Percentiles rank a stretch among this genome's conserved stretches.
Conservation (phyloP, 2,329 filamentous ascomycete species). For the Myotisia sp. region DNA sequence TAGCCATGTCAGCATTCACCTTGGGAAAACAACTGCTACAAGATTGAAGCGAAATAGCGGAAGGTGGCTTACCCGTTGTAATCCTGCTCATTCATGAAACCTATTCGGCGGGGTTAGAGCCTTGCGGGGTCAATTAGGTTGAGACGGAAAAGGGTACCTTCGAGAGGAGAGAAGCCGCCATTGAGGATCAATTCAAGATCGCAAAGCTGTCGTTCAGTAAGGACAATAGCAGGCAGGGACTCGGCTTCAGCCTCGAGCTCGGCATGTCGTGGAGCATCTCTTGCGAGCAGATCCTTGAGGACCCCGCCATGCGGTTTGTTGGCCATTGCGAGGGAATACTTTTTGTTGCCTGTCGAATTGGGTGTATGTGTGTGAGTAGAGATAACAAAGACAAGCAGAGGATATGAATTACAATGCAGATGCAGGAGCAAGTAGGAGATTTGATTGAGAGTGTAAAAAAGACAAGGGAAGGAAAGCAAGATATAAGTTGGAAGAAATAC, state of each 20-base stretch:
- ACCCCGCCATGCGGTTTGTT: conserved; percentile 67
- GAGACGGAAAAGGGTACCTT: conserved; percentile 59
- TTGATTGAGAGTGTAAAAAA: background rate
- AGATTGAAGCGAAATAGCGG: background rate
- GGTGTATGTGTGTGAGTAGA: background rate
- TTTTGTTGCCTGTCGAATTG: too few relatives aligned
- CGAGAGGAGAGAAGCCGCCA: conserved; percentile 91
- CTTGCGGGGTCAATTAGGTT: background rate
- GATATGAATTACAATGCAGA: background rate
- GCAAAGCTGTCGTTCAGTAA: conserved; percentile 90
- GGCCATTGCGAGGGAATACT: conserved; percentile 29
- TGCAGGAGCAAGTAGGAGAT: background rate
- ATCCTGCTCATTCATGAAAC: conserved; percentile 93
- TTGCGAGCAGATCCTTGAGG: conserved; percentile 93
- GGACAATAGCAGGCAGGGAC: conserved; percentile 64
- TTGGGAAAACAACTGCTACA: conserved; percentile 8
- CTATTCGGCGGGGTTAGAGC: too few relatives aligned
- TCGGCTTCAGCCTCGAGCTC: conserved; percentile 76
- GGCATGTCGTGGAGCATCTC: conserved; percentile 69
- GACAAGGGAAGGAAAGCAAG: background rate
- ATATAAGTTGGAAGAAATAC: background rate
- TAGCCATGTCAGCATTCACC: conserved; percentile 11
- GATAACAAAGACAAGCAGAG: background rate
- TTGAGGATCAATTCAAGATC: conserved; percentile 95
- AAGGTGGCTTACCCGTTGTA: conserved; percentile 62